phyloP scores from a whole-genome alignment of 805 yeast species.

The Debaryomyces prosopidis region DNA sequence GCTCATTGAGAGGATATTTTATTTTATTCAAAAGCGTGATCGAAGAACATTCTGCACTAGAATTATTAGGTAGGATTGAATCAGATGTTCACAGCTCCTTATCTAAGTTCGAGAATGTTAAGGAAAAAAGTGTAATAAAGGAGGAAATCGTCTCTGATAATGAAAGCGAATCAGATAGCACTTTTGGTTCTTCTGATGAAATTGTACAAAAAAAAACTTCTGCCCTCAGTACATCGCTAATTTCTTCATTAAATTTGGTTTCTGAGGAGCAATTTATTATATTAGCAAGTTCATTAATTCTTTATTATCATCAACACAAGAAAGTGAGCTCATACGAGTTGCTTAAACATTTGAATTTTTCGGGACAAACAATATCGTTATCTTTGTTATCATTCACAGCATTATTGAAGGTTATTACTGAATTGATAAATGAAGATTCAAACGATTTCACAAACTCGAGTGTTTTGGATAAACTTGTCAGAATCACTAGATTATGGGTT shows the following conservation, averaged over 20 bases:
- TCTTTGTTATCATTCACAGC: constrained; percentile 35
- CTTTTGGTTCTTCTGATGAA: constrained; percentile 6
- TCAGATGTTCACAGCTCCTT: constrained; percentile 18
- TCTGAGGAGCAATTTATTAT: constrained; percentile 36
- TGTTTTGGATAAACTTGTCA: constrained; percentile 27
- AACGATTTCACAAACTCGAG: constrained; percentile 8
- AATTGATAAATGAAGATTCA: constrained; percentile 18
- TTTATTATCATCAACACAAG: constrained; percentile 19
- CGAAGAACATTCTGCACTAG: constrained; percentile 15
- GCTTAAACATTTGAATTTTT: constrained; percentile 23
- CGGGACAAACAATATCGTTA: constrained; percentile 14
- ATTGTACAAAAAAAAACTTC: constrained; percentile 2
- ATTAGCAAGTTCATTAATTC: constrained; percentile 25
- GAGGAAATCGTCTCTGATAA: constrained; percentile 26
- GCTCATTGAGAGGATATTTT: constrained; percentile 14
- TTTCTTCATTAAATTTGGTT: constrained; percentile 31
- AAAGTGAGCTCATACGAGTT: constrained; percentile 19
- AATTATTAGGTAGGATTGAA: constrained; percentile 19
- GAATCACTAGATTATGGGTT: constrained; percentile 30
- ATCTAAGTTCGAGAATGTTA: constrained; percentile 17
- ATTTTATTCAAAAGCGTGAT: constrained; percentile 24
- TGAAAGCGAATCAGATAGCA: constrained; percentile 3
- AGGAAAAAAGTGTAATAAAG: constrained; percentile 32
- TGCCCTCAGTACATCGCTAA: constrained; percentile 14
- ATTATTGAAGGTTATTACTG: constrained; percentile 22